phyloP scores from a whole-genome alignment of 192 early-diverging fungal species.

The Allomyces javanicus region DNA sequence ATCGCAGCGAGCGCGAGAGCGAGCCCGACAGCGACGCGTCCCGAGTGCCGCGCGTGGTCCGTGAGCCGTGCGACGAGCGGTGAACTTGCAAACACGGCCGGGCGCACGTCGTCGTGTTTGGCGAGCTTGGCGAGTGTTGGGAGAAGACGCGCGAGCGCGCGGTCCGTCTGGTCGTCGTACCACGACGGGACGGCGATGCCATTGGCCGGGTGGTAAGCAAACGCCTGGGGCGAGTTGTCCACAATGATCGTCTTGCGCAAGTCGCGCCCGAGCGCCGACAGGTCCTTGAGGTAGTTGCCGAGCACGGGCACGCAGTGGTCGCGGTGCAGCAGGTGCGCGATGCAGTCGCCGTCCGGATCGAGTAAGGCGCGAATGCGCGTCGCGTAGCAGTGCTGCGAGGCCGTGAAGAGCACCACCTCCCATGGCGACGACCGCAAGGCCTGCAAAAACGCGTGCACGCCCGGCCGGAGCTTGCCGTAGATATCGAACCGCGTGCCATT shows the following conservation, averaged over 20 bases:
- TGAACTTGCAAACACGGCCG: neutral
- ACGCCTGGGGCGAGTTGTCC: slow-evolving; percentile 55
- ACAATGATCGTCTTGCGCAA: slow-evolving; percentile 38
- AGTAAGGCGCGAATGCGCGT: slow-evolving; percentile 37
- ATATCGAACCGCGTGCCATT: slow-evolving; percentile 39
- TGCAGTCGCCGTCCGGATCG: slow-evolving; percentile 35
- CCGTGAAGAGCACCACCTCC: slow-evolving; percentile 55
- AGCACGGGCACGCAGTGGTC: slow-evolving; percentile 44
- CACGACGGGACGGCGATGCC: slow-evolving; percentile 52
- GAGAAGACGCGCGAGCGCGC: slow-evolving; percentile 20
- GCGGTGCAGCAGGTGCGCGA: slow-evolving; percentile 47
- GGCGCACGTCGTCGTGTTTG: neutral
- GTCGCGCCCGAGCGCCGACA: slow-evolving; percentile 46
- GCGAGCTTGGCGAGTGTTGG: neutral
- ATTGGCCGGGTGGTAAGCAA: slow-evolving; percentile 51
- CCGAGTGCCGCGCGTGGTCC: neutral
- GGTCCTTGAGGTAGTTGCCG: slow-evolving; percentile 52
- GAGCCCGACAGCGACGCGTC: neutral
- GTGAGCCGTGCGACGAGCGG: neutral
- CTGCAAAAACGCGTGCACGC: slow-evolving; percentile 37
- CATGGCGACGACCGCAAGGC: slow-evolving; percentile 26
- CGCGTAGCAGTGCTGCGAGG: slow-evolving; percentile 54
- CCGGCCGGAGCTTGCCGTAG: slow-evolving; percentile 46
- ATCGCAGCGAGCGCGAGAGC: neutral
- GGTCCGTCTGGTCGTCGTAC: slow-evolving; percentile 47